Base-by-base conservation (phyloP, 768 basidiomycete genomes). In the Serendipita sp. region DNA sequence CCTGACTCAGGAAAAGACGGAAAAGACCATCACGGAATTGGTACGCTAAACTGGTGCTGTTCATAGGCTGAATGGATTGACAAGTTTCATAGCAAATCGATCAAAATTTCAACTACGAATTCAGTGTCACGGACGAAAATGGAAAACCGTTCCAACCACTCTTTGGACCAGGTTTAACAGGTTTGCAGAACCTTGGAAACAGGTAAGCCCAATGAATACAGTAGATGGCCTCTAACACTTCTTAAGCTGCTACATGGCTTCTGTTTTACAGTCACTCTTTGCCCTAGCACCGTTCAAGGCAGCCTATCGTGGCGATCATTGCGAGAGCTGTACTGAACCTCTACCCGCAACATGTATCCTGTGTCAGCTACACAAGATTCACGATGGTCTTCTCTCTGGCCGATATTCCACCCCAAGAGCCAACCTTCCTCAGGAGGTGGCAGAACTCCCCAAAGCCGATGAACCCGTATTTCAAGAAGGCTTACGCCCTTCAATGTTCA, bases 11-110 rank as follows among this genome's bases (percentile, higher is more conserved):
- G 85, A 76, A 3, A 98, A 98, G 76, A 97, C 94, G 0, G 92
- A 96, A 73, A 97, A 96, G 76, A 91, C 85, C 65, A 90, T 96
- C 86, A 96, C 94, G 0, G 95, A 99, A 71, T 78, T 99, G 68
- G 92, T 93, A 66, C 60, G 83, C 72, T 24, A 24, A 32, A 35
- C 7, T 3, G 60, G 16, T 8, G 5, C 45, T 45, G 18, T 0
- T 3, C 3, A 10, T 10, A 24, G 24, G 24, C 24, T 24, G 24
- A 24, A 24, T 41, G 44, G 51, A n/a, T 64, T 70, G 44, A 64
- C 2, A 54, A 53, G 13, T 32, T 47, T 46, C 35, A 41, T 62
- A 86, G 91, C 91, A 98, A 88, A 88, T 98, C 69, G 94, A 98
- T 72, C 92, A 97, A 68, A 99, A 99, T 71, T 77, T 98, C 38